Base-by-base conservation (phyloP, 257 asterid species). In the Datura wrightii region DNA sequence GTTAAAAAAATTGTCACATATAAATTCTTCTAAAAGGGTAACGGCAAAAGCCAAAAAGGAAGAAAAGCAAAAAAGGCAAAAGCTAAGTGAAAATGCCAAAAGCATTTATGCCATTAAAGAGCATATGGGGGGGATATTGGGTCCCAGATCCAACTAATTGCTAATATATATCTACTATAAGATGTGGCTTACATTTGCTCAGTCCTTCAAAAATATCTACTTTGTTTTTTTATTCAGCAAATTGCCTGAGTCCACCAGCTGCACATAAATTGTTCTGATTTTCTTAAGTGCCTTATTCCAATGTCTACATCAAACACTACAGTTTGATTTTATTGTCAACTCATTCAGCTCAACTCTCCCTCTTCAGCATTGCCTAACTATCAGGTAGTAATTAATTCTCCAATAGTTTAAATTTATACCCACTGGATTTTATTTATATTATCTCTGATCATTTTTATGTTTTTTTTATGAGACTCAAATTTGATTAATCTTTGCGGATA, bases 111-210 rank as follows among this genome's bases (percentile, higher is more conserved):
- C 85, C 88, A 90, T 80, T 79, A 71, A 24, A 86, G 83, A 86
- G 88, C 79, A 79, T 70, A 72, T 88, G 83, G 39, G 89, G 39
- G 89, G 79, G 83, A 63, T 82, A 48, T 71, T 59, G 87, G 93
- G 91, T 58, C 90, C 93, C 91, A 66, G 3, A 65, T 2, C 48
- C 83, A 84, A 83, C 84, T 60, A 80, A 88, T 85, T 55, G 83
- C 81, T 48, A 82, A 19, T 63, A 84, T 39, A 24, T 79, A 67
- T 76, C 82, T 76, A 31, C 8, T 50, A 14, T 76, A 79, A 88
- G 44, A 82, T 90, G 94, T 93, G 95, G 94, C 83, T 82, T 84
- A 54, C 63, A 87, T 82, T 86, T 90, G 84, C 79, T 83, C 59
- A 52, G 5, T 81, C 74, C 83, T 16, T 42, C 79, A 71, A 87